These are phyloP conservation scores for Luvunga scandens DNA, from an alignment of 345 rosid species.

Conservation along the genomic window DNA sequence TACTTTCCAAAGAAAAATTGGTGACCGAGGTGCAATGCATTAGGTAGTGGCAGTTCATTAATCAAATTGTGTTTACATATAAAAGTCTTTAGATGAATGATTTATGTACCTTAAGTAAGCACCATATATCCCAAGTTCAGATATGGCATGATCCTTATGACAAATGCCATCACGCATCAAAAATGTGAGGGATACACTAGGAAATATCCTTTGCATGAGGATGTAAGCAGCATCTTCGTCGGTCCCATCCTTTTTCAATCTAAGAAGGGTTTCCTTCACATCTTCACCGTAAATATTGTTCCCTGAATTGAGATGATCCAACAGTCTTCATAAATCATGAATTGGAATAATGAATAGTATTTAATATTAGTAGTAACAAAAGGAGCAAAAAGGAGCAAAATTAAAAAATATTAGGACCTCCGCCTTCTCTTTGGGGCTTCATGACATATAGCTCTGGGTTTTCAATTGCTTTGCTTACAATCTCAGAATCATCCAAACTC, in stretches of 20 bases:
- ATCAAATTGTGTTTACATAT: background rate
- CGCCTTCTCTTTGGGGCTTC: conserved; percentile 99
- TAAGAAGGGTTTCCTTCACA: conserved; percentile 71
- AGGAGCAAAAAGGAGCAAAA: background rate
- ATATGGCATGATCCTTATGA: conserved; percentile 66
- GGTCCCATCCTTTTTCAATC: conserved; percentile 55
- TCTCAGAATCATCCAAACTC: conserved; percentile 79
- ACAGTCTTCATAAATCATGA: conserved; percentile 23
- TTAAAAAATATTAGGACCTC: conserved; percentile 49
- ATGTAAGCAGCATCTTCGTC: conserved; percentile 89
- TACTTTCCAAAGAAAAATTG: background rate
- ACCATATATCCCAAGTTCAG: conserved; percentile 88
- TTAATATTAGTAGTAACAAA: background rate
- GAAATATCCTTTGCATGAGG: conserved; percentile 98
- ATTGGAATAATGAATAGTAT: background rate
- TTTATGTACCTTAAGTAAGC: conserved; percentile 75
- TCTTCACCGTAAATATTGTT: conserved; percentile 87
- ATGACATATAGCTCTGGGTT: conserved; percentile 70
- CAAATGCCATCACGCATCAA: conserved; percentile 76
- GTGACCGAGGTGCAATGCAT: background rate
- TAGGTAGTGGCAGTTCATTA: background rate
- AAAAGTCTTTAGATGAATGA: too few relatives aligned
- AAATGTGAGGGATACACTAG: conserved; percentile 51
- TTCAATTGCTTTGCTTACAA: conserved; percentile 65
- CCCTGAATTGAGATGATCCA: conserved; percentile 33